Base-by-base conservation (phyloP, 2,329 filamentous ascomycete genomes). In the Aspergillus persii region DNA sequence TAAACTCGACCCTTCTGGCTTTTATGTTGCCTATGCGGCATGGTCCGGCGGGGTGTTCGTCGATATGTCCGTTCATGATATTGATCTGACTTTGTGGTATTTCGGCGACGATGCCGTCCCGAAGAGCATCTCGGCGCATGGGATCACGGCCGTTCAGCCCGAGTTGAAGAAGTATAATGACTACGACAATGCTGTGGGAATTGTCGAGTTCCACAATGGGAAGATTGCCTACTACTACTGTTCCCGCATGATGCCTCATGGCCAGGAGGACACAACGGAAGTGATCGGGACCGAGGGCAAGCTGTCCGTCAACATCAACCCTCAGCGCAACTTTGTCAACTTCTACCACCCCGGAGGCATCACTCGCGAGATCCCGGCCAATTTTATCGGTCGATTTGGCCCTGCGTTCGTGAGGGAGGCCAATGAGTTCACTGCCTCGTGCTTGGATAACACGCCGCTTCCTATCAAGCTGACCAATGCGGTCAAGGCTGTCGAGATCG, bases 41-140 rank as follows among this genome's bases (percentile, higher is more conserved):
- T 86, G 83, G 73, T 83, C 79, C 2, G 87, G 87, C 29, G 86
- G 86, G 53, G 87, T 89, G 66, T 89, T 89, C 66, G 86, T 89
- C 54, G 87, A 89, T 74, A 87, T 84, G 76, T 84, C 83, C 54
- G 84, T 89, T 65, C 87, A 89, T 75, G 87, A 89, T 66, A 89
- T 89, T 62, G 85, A 87, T 63, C 79, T 88, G 3, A 81, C 84
- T 0, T 74, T 87, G 4, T 88, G 85, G 84, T 87, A 83, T 75
- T 85, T 87, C 66, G 83, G 83, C 8, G 75, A 82, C 51, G 81
- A 84, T 57, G 76, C 75, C 11, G 68, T 77, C 5, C 79, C 85
- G 58, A 87, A 87, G 72, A 81, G 76, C 56, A 81, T 85, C 15
- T 77, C 78, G 2, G 83, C 84, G 0, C 71, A 82, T 7, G 85